phyloP scores from a whole-genome alignment of 2,329 filamentous ascomycete genomes.

The Calonectria montana region DNA sequence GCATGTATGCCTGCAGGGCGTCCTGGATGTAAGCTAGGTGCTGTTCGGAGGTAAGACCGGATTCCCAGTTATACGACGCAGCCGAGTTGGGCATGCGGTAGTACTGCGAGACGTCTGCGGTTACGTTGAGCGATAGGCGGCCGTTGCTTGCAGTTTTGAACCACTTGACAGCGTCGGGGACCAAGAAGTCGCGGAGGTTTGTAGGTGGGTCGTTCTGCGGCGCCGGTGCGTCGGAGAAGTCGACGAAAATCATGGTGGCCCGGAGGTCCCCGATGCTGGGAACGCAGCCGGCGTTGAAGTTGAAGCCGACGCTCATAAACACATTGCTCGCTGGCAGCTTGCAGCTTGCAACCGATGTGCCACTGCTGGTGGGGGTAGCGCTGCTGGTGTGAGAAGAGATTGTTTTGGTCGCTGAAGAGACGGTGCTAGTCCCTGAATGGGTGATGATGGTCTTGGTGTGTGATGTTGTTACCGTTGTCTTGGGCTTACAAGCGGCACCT shows the following conservation, averaged over 20 bases:
- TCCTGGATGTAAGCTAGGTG: conserved; percentile 29
- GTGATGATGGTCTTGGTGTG: background rate
- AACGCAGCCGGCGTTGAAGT: conserved; percentile 43
- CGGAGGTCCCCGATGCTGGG: conserved; percentile 45
- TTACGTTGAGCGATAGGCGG: conserved; percentile 36
- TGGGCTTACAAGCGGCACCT: background rate
- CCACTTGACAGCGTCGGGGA: conserved; percentile 29
- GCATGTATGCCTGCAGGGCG: conserved; percentile 26
- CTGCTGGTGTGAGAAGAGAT: background rate
- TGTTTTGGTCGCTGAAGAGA: background rate
- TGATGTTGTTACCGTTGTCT: background rate
- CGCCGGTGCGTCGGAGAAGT: conserved; percentile 45
- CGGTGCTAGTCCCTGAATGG: background rate
- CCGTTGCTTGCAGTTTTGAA: conserved; percentile 41
- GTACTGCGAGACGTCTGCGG: conserved; percentile 35
- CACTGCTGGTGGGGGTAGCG: background rate
- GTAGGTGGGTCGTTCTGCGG: conserved; percentile 37
- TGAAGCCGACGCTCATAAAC: conserved; percentile 46
- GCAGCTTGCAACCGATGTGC: conserved; percentile 11
- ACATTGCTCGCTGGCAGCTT: conserved; percentile 40
- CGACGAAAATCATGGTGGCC: conserved; percentile 52
- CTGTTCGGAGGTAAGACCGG: background rate
- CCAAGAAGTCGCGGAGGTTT: conserved; percentile 29
- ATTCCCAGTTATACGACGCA: conserved; percentile 41
- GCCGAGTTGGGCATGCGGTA: conserved; percentile 41